A percentile compares a stretch with the other conserved stretches of the same genome.
Conservation (phyloP, 2,329 filamentous ascomycete species). For the Diaporthe citrichinensis region DNA sequence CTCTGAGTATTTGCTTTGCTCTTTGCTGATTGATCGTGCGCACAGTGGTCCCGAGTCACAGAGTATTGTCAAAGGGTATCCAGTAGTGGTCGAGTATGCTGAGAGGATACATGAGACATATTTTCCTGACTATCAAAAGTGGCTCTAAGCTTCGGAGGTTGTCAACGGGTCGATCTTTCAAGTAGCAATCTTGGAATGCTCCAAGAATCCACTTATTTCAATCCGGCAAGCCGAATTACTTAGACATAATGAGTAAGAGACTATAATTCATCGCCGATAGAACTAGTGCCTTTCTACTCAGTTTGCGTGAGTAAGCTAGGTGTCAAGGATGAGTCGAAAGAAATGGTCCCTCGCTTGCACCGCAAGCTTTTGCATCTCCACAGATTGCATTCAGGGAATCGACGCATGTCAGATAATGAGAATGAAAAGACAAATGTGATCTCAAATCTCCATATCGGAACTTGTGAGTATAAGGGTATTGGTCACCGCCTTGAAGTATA, state of each 20-base stretch:
- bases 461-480: neutral
- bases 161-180: neutral
- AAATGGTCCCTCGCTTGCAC: neutral
- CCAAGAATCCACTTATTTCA: neutral
- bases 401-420: neutral
- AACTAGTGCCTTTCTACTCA: neutral
- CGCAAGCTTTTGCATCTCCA: too few relatives aligned
- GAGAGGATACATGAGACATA: conserved; percentile 67
- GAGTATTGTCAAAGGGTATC: conserved; percentile 60
- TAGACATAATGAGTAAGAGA: neutral
- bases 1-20: neutral
- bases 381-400: neutral
- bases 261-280: neutral
- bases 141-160: conserved; percentile 43
- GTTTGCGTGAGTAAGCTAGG: neutral
- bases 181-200: neutral
- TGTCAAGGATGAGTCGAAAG: neutral
- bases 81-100: conserved; percentile 69
- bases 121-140: conserved; percentile 70
- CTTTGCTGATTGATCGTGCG: conserved; percentile 32
- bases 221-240: neutral
- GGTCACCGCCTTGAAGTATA: neutral
- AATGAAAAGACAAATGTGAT: too few relatives aligned
- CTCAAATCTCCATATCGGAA: neutral
- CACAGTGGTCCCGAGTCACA: conserved; percentile 62